Evolutionary conservation across 768 basidiomycete species (phyloP).

Genomic region (Nidula microcarpa): DNA sequence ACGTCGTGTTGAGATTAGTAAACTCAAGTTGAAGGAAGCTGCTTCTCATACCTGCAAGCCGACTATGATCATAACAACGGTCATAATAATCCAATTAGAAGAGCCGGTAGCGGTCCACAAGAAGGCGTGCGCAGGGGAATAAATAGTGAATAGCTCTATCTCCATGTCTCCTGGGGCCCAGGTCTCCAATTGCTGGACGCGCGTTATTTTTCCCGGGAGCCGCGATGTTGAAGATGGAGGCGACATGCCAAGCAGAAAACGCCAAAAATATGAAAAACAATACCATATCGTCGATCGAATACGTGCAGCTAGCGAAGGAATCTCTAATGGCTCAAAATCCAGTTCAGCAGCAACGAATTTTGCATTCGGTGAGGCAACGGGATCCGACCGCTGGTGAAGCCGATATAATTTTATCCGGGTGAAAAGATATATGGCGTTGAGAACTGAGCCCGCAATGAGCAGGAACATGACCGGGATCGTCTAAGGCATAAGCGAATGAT

Average conservation of each 20-base stretch:
- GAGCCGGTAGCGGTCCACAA: constrained; percentile 70
- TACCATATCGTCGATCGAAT: constrained; percentile 45
- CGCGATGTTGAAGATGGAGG: constrained; percentile 34
- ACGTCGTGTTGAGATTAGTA: not conserved
- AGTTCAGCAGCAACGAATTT: constrained; percentile 58
- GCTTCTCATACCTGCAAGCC: constrained; percentile 51
- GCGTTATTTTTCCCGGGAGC: constrained; percentile 37
- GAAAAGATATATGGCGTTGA: constrained; percentile 67
- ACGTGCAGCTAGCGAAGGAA: constrained; percentile 43
- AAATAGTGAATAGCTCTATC: constrained; percentile 64
- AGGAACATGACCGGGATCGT: constrained; percentile 61
- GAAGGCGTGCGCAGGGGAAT: constrained; percentile 74
- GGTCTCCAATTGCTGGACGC: constrained; percentile 74
- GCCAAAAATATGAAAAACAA: constrained; percentile 51
- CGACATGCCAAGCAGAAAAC: constrained; percentile 65
- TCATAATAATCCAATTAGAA: constrained; percentile 75
- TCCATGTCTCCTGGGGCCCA: constrained; percentile 79
- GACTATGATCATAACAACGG: constrained; percentile 63
- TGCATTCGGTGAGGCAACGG: constrained; percentile 67
- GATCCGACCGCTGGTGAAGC: constrained; percentile 59
- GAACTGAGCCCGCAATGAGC: constrained; percentile 48
- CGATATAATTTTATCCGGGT: constrained; percentile 68
- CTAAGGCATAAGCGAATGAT: constrained; percentile 27
- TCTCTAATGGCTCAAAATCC: constrained; percentile 39
- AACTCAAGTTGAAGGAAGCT: no score